phyloP scores from a whole-genome alignment of 768 basidiomycete genomes.

The Phaeotremella skinneri region DNA sequence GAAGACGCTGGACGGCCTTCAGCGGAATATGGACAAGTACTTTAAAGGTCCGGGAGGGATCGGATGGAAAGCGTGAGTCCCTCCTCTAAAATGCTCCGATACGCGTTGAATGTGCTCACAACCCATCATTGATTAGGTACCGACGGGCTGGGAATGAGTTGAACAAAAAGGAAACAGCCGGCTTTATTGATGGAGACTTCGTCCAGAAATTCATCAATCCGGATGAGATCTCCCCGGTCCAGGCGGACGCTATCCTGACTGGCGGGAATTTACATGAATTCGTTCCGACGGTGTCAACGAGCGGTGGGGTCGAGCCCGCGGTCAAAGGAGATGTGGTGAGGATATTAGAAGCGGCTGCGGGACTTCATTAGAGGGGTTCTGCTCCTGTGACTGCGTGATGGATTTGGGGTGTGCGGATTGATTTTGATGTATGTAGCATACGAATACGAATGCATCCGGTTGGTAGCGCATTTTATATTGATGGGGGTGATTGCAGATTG shows the following conservation, averaged over 20 bases:
- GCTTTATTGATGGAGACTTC: conserved; percentile 51
- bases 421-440: too few relatives aligned
- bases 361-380: too few relatives aligned
- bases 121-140: conserved; percentile 14
- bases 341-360: conserved; percentile 38
- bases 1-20: conserved; percentile 39
- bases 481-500: too few relatives aligned
- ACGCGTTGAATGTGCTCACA: neutral
- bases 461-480: too few relatives aligned
- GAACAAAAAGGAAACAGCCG: conserved; percentile 36
- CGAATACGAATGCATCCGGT: too few relatives aligned
- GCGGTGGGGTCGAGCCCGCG: conserved; percentile 18
- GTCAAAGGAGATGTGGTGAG: conserved; percentile 32
- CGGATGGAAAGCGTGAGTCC: conserved; percentile 31
- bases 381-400: too few relatives aligned
- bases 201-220: conserved; percentile 44
- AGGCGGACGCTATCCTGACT: conserved; percentile 29
- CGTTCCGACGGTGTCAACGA: conserved; percentile 13
- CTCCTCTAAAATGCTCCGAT: neutral
- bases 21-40: conserved; percentile 45
- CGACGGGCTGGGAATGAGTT: conserved; percentile 31
- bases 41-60: conserved; percentile 38
- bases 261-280: conserved; percentile 32
- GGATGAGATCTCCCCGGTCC: conserved; percentile 15
- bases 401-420: too few relatives aligned